A percentile compares a stretch with the other conserved stretches of the same genome.
These are phyloP conservation scores for Gentiana dahurica DNA, from an alignment of 257 asterid species.

Conservation along the genomic window DNA sequence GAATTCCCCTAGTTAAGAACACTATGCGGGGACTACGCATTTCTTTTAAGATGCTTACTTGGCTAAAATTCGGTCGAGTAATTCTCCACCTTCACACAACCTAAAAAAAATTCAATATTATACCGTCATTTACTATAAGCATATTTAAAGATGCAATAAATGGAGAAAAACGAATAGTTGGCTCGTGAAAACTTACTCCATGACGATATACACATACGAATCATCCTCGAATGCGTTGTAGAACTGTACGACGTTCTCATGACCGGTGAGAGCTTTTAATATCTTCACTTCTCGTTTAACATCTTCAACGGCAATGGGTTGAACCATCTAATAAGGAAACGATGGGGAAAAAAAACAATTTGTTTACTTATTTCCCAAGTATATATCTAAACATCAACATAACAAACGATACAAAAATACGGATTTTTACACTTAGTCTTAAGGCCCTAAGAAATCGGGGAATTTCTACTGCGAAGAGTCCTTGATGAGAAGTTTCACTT, in stretches of 20 bases:
- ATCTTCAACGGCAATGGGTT: conserved; percentile 97
- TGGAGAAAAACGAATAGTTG: neutral
- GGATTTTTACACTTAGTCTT: too few species aligned
- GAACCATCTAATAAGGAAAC: conserved; percentile 62
- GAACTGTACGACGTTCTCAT: conserved; percentile 93
- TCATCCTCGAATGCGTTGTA: conserved; percentile 88
- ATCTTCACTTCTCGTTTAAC: conserved; percentile 96
- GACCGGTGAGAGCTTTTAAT: conserved; percentile 91
- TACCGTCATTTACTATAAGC: conserved; percentile 7
- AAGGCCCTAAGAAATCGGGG: too few species aligned
- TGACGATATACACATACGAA: conserved; percentile 76
- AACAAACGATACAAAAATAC: too few species aligned
- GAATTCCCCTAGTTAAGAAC: neutral
- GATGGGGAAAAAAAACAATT: neutral
- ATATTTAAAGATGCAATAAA: neutral
- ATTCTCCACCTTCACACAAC: conserved; percentile 96
- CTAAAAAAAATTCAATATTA: conserved; percentile 18
- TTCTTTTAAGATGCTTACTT: conserved; percentile 42
- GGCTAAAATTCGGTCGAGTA: conserved; percentile 86
- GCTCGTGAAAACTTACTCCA: conserved; percentile 67
- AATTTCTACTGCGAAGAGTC: too few species aligned
- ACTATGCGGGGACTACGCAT: neutral
- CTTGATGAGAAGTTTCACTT: too few species aligned
- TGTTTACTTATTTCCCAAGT: too few species aligned
- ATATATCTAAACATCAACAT: too few species aligned